A percentile compares a stretch with the other conserved stretches of the same genome.
Conservation (phyloP, 352 stramenopile genomes). For the Phytophthora pseudosyringae region DNA sequence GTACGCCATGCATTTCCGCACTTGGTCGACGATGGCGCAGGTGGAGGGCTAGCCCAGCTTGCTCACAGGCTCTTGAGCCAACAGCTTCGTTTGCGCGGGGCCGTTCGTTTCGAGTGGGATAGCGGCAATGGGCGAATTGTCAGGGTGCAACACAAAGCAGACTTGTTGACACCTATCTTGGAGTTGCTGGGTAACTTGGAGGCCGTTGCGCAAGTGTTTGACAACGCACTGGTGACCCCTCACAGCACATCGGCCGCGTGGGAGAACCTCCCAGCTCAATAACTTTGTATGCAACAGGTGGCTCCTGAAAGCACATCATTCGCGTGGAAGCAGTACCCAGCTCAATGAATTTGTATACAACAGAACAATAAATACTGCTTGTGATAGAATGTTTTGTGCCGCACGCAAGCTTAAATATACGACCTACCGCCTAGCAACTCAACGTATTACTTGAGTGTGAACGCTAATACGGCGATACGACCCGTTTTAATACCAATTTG, state of each 20-base stretch:
- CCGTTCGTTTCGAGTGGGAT: slow-evolving; percentile 20
- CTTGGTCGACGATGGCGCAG: neutral
- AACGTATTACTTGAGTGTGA: no score
- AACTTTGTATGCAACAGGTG: neutral
- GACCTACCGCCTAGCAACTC: no score
- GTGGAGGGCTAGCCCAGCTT: neutral
- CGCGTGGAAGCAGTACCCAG: slow-evolving; percentile 3
- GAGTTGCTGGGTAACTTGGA: slow-evolving; percentile 17
- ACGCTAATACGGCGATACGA: no score
- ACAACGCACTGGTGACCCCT: slow-evolving; percentile 17
- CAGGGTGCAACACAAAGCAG: slow-evolving; percentile 14
- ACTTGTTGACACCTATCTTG: slow-evolving; percentile 18
- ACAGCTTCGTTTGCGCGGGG: slow-evolving; percentile 12
- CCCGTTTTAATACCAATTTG: no score
- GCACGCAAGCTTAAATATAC: no score
- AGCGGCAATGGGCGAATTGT: neutral
- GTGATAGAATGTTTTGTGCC: no score
- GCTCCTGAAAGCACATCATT: slow-evolving; percentile 7
- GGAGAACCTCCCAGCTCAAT: slow-evolving; percentile 13
- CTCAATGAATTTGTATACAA: slow-evolving; percentile 6
- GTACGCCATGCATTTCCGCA: slow-evolving; percentile 13
- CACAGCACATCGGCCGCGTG: slow-evolving; percentile 8
- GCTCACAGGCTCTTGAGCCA: slow-evolving; percentile 10
- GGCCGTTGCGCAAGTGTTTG: slow-evolving; percentile 20
- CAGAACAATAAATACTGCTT: no score